A percentile compares a stretch with the other conserved stretches of the same genome.
Conservation (phyloP, 371 early-diverging fungal species). For the Gilbertella persicaria region DNA sequence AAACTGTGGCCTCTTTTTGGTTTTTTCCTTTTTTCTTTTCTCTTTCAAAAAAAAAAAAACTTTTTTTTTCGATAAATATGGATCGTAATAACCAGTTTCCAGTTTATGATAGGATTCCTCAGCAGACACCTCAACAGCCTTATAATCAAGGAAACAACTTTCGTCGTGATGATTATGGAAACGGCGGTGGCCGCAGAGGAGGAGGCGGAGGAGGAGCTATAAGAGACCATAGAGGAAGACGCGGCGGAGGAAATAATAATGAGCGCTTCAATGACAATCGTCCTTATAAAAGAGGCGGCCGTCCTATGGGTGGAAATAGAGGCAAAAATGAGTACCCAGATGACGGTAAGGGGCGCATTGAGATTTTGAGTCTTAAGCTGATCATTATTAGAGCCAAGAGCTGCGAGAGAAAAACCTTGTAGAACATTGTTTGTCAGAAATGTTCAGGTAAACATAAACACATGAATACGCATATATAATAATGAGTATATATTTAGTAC, state of each 20-base stretch:
- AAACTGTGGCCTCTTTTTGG: no score
- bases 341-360: slow-evolving; percentile 14
- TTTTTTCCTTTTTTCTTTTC: neutral
- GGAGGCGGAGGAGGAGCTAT: slow-evolving; percentile 31
- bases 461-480: neutral
- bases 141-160: slow-evolving; percentile 2
- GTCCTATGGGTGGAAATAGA: slow-evolving; percentile 6
- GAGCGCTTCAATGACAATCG: slow-evolving; percentile 21
- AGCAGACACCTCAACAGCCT: neutral
- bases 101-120: slow-evolving; percentile 18
- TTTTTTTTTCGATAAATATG: slow-evolving; percentile 1
- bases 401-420: slow-evolving; percentile 52
- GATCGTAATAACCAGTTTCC: slow-evolving; percentile 20
- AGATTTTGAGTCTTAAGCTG: neutral
- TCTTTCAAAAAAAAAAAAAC: no score
- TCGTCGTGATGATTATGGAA: slow-evolving; percentile 22
- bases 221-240: slow-evolving; percentile 22
- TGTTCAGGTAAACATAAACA: slow-evolving; percentile 48
- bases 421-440: slow-evolving; percentile 58
- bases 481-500: slow-evolving; percentile 28
- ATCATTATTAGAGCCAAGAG: slow-evolving; percentile 37
- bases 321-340: slow-evolving; percentile 17
- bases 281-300: slow-evolving; percentile 21
- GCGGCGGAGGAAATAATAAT: slow-evolving; percentile 15
- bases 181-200: slow-evolving; percentile 8